Base-by-base conservation (phyloP, 2,329 filamentous ascomycete genomes). In the Mollisia scopiformis region DNA sequence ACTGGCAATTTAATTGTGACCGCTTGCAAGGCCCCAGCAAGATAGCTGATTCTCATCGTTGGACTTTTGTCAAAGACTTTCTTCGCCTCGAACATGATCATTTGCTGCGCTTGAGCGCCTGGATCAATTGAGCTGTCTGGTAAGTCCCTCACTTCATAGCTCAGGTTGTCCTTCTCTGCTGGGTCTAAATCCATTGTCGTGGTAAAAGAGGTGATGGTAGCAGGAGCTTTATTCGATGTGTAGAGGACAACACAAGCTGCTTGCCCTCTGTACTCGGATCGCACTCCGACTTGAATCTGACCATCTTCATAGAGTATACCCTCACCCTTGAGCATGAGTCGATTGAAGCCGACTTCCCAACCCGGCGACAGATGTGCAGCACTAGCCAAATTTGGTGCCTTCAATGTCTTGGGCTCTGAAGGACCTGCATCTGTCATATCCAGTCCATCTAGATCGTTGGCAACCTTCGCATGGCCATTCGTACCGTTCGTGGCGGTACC, bases 221-320 rank as follows among this genome's bases (percentile, higher is more conserved):
- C 89, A 0, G 92, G 88, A 0, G 92, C 93, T 78, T 97, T 97
- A 81, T 99, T 99, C 63, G 88, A 91, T 75, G 98, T 97, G 76
- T 98, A 99, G 55, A 97, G 80, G 70, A 99, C 98, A 64, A 99
- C 80, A 71, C 95, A 97, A 43, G 95, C 95, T 79, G 97, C 89
- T 73, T 97, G 92, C n/a, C 89, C 91, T 62, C 95, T 89, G 74
- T 97, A 99, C 77, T 99, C 95, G 10, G 93, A 96, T 35, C 95
- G 88, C 55, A 98, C 79, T 31, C 95, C 95, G 41, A 99, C 84
- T 73, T 99, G 94, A 57, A 99, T 85, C 76, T 99, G 95, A 0
- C 89, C 89, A 73, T 99, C 95, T 76, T 99, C 93, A 73, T 97
- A 99, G 1, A 99, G 81, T 8, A 99, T 85, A 57, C 95, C 95